Evolutionary conservation across 495 filamentous ascomycete species (phyloP), one percentile per base, ranked within the genome.

Genomic region (Cryomyces antarcticus): DNA sequence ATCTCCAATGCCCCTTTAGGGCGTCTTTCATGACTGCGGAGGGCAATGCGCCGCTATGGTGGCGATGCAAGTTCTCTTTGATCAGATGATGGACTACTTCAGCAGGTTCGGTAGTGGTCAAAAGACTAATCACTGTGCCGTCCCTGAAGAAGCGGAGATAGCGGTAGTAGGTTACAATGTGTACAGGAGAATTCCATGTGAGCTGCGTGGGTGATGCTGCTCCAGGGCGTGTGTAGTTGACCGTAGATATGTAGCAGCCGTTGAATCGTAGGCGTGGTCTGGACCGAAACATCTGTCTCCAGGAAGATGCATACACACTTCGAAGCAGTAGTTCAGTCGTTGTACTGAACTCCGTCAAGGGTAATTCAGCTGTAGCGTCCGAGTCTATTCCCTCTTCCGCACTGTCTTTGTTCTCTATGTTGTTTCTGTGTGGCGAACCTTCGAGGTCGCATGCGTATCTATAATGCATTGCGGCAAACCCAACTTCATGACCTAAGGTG

Each of bases 81-180:
- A 47, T 55, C 39, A 71, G 55, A 38, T 81, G 63, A 39, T 79
- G 78, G 1, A 93, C 84, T 9, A 96, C 80, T 28, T 93, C 84
- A 28, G 71, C 62, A 0, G 89, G 89, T 59, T 93, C 82, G 28
- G 71, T 62, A 1, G 82, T 89, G 1, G 78, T 80, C 5, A 85
- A 65, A 6, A 97, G 64, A 36, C 72, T 80, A 29, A 95, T 72
- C 40, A 70, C 75, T 0, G 79, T 77, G 27, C 89, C 89, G 59
- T 95, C 80, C 17, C 84, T 80, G 64, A 92, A 93, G 61, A 96
- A 89, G 9, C 89, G 80, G 0, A 97, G 67, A 57, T 96, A 97
- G 33, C 89, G 82, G 64, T 89, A 96, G 61, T 96, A 97, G 0
- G 89, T 97, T 31, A 97, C 86, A 41, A 95, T 93, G 53, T 88